Evolutionary conservation across 305 asterid genomes (phyloP).

Genomic region (Fraxinus floribunda): DNA sequence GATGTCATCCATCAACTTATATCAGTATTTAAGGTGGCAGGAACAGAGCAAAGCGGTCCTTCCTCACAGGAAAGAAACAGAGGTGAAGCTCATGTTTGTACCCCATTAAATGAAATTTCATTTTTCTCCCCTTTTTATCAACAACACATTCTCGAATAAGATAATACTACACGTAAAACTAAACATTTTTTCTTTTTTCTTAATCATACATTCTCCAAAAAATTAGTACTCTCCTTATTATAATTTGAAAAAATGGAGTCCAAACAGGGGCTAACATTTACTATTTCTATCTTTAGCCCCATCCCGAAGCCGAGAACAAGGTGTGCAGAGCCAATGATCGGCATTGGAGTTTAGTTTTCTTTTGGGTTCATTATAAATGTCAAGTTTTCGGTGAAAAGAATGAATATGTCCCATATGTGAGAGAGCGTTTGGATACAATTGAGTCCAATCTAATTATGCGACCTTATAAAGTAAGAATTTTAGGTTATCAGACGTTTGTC

Average conservation of each 20-base stretch:
- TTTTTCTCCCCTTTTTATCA: too few species aligned
- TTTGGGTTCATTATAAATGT: background rate
- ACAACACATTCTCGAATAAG: background rate
- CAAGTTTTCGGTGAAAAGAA: background rate
- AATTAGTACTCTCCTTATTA: background rate
- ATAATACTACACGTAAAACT: too few species aligned
- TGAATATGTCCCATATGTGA: background rate
- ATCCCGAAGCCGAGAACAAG: background rate
- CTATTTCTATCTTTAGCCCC: background rate
- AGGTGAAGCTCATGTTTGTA: background rate
- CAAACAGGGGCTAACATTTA: background rate
- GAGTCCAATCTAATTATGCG: background rate
- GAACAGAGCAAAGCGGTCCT: background rate
- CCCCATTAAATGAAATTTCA: background rate
- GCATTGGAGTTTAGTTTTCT: background rate
- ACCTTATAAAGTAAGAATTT: background rate
- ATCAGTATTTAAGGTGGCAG: background rate
- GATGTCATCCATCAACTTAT: background rate
- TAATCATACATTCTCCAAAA: too few species aligned
- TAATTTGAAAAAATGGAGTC: too few species aligned
- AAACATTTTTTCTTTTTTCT: too few species aligned
- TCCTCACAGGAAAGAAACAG: background rate
- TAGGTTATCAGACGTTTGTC: background rate
- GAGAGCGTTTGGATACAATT: background rate
- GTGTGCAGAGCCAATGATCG: background rate